phyloP scores from a whole-genome alignment of 164 flowering plant species.

The Sextonia rubra region DNA sequence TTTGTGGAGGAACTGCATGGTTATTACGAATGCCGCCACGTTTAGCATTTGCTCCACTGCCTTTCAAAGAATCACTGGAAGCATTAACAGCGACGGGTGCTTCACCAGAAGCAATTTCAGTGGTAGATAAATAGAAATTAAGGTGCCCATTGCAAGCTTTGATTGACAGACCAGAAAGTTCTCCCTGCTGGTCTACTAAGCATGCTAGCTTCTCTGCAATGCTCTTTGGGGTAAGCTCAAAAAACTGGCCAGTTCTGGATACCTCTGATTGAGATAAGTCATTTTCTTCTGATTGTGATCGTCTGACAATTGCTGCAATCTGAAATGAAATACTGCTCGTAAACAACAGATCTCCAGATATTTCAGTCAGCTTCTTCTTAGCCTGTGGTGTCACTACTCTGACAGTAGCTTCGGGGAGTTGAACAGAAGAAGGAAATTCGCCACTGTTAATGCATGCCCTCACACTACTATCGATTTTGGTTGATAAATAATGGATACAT shows the following conservation, averaged over 20 bases:
- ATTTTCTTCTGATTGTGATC: conserved; percentile 29
- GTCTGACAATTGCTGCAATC: conserved; percentile 61
- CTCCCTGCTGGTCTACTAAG: conserved; percentile 26
- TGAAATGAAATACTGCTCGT: conserved; percentile 78
- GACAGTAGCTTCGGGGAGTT: conserved; percentile 64
- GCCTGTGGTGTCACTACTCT: conserved; percentile 48
- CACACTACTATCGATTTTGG: conserved; percentile 45
- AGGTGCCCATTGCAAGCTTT: conserved; percentile 88
- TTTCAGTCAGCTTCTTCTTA: conserved; percentile 57
- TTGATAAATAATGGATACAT: conserved; percentile 36
- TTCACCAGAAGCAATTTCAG: conserved; percentile 22
- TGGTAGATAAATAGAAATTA: conserved; percentile 49
- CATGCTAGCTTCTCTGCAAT: conserved; percentile 59
- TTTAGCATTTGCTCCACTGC: conserved; percentile 23
- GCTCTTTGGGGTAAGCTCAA: conserved; percentile 33
- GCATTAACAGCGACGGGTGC: conserved; percentile 10
- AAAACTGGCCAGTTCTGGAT: conserved; percentile 10
- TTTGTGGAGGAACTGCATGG: conserved; percentile 20
- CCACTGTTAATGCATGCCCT: conserved; percentile 31
- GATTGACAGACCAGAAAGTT: conserved; percentile 34
- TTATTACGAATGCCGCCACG: conserved; percentile 17
- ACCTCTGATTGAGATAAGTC: conserved; percentile 11
- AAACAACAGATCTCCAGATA: conserved; percentile 58
- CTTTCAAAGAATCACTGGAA: conserved; percentile 17
- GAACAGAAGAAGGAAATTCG: conserved; percentile 36